Percentiles rank a stretch among this genome's conserved stretches.
Conservation (phyloP, 2,329 filamentous ascomycete species). For the Ceratocystis papillata region DNA sequence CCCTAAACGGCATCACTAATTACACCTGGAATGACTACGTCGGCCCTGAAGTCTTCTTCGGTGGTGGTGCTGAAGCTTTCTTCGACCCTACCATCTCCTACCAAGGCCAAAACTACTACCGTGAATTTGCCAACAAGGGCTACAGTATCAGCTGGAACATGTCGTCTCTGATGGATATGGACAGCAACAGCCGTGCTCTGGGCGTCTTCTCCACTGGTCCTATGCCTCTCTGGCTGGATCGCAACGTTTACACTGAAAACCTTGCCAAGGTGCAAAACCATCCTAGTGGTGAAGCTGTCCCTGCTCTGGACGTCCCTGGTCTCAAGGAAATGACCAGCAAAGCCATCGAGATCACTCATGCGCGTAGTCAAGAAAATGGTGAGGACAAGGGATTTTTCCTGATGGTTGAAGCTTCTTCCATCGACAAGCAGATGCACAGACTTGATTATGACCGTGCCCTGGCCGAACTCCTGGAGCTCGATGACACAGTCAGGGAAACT, state of each 20-base stretch:
- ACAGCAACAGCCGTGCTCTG: constrained; percentile 53
- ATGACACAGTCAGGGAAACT: constrained; percentile 70
- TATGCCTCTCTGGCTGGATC: constrained; percentile 76
- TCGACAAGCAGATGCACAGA: constrained; percentile 83
- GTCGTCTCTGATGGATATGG: constrained; percentile 51
- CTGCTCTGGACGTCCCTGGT: constrained; percentile 66
- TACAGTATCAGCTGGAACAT: constrained; percentile 66
- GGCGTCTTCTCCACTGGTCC: constrained; percentile 67
- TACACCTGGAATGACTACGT: constrained; percentile 68
- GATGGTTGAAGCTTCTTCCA: constrained; percentile 75
- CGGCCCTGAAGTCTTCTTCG: constrained; percentile 72
- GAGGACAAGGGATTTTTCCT: constrained; percentile 70
- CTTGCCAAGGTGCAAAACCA: constrained; percentile 55
- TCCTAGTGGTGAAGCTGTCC: constrained; percentile 52
- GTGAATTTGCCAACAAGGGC: constrained; percentile 58
- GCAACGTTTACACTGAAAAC: constrained; percentile 68
- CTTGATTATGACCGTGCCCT: constrained; percentile 79
- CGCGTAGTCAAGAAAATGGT: constrained; percentile 36
- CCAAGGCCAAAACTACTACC: constrained; percentile 66
- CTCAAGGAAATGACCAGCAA: constrained; percentile 86
- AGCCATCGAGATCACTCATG: constrained; percentile 67
- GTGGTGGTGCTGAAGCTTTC: constrained; percentile 75
- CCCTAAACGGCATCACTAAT: constrained; percentile 64
- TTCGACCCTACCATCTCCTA: constrained; percentile 42
- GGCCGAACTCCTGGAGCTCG: constrained; percentile 73